A percentile compares a stretch with the other conserved stretches of the same genome.
These are phyloP conservation scores for Botryotinia globosa DNA, from an alignment of 2,329 filamentous ascomycete species.

Conservation along the genomic window DNA sequence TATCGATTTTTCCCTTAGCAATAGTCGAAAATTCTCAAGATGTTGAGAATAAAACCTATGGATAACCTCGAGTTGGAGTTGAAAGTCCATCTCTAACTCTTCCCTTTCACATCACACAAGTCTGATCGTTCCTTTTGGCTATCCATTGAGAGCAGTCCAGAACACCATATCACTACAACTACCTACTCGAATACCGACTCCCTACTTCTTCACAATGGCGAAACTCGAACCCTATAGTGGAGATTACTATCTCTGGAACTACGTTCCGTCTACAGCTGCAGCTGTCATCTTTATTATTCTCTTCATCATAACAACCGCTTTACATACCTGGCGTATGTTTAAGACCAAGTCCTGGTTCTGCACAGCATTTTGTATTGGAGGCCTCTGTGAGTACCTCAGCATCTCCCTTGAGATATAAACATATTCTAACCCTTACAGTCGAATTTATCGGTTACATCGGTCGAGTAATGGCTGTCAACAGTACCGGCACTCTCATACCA, in stretches of 20 bases:
- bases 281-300: constrained; percentile 43
- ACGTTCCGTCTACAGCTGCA: constrained; percentile 45
- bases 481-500: constrained; percentile 29
- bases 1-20: not conserved
- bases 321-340: constrained; percentile 36
- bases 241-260: constrained; percentile 33
- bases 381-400: constrained; percentile 38
- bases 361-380: constrained; percentile 40
- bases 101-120: not conserved
- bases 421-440: constrained; percentile 34
- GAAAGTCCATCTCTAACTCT: not conserved
- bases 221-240: not conserved
- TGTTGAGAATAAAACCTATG: not conserved
- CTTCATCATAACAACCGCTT: constrained; percentile 34
- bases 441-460: constrained; percentile 41
- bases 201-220: not conserved
- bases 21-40: not conserved
- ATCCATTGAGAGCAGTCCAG: not conserved
- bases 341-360: constrained; percentile 36
- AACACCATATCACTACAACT: not conserved
- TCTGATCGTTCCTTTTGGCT: not conserved
- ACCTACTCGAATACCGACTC: not conserved
- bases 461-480: constrained; percentile 31
- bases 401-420: not conserved
- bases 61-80: not conserved